Conservation (phyloP, 2,329 filamentous ascomycete species). For the Clonostachys rosea region DNA sequence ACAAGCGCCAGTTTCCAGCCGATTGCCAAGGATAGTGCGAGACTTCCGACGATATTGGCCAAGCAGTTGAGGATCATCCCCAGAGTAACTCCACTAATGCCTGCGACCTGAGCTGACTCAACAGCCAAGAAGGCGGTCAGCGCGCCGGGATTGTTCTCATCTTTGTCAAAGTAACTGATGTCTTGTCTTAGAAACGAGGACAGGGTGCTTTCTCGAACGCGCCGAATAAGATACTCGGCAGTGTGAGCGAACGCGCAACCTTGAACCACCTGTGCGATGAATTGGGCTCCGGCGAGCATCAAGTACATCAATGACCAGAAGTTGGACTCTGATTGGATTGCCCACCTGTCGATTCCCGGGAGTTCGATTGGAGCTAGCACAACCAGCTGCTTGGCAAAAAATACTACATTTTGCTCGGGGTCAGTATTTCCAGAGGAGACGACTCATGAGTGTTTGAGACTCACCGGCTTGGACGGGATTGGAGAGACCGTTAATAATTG, state of each 20-base stretch:
- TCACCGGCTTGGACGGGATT: constrained; percentile 59
- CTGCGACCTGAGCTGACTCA: constrained; percentile 83
- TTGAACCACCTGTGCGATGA: constrained; percentile 34
- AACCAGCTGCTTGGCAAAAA: constrained; percentile 86
- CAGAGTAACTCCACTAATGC: constrained; percentile 81
- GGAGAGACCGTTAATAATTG: constrained; percentile 73
- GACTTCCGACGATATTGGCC: constrained; percentile 74
- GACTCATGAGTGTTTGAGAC: not conserved
- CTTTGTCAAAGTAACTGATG: constrained; percentile 83
- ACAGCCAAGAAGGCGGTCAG: constrained; percentile 86
- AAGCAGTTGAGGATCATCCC: constrained; percentile 78
- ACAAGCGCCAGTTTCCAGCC: constrained; percentile 88
- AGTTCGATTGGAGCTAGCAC: constrained; percentile 37
- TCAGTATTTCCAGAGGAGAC: no score
- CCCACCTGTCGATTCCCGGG: not conserved
- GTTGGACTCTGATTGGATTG: constrained; percentile 32
- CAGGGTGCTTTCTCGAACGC: constrained; percentile 67
- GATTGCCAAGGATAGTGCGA: constrained; percentile 65
- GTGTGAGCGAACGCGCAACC: constrained; percentile 27
- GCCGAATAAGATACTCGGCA: constrained; percentile 57
- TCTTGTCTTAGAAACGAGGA: constrained; percentile 80
- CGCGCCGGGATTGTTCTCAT: constrained; percentile 84
- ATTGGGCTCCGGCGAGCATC: constrained; percentile 35
- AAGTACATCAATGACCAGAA: constrained; percentile 51
- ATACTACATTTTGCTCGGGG: constrained; percentile 36